These are phyloP conservation scores for Venustampulla echinocandica DNA, from an alignment of 495 filamentous ascomycete species.

Conservation along the genomic window DNA sequence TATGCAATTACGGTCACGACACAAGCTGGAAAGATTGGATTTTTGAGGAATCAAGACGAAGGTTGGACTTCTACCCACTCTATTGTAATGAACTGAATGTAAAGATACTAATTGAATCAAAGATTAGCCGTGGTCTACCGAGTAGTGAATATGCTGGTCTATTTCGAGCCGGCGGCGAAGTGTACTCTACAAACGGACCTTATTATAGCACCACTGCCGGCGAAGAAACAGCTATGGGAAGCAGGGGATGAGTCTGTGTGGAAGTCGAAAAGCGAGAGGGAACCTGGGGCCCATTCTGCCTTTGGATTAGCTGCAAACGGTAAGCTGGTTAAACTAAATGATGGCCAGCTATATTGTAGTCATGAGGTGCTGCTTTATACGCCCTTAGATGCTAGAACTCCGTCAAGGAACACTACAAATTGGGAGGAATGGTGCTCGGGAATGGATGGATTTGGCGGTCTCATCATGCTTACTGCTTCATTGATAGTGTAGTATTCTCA, in stretches of 20 bases:
- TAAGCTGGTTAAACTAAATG: slow-evolving; percentile 27
- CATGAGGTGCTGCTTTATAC: slow-evolving; percentile 18
- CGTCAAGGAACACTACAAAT: slow-evolving; percentile 12
- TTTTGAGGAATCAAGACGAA: slow-evolving; percentile 34
- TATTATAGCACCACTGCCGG: slow-evolving; percentile 36
- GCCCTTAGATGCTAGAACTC: slow-evolving; percentile 10
- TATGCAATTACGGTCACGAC: slow-evolving; percentile 15
- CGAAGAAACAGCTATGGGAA: slow-evolving; percentile 41
- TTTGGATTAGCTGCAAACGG: slow-evolving; percentile 33
- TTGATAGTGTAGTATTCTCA: slow-evolving; percentile 20
- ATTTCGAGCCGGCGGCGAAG: slow-evolving; percentile 35
- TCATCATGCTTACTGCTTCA: slow-evolving; percentile 38
- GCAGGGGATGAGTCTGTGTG: slow-evolving; percentile 30
- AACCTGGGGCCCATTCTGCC: slow-evolving; percentile 16
- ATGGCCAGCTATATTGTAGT: slow-evolving; percentile 16
- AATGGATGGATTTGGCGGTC: slow-evolving; percentile 34
- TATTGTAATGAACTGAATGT: neutral
- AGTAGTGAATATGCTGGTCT: slow-evolving; percentile 36
- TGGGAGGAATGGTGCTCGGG: slow-evolving; percentile 40
- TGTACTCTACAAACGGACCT: slow-evolving; percentile 32
- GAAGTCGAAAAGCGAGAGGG: slow-evolving; percentile 26
- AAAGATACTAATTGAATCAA: slow-evolving; percentile 18
- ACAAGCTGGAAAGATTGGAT: slow-evolving; percentile 37
- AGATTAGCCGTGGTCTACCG: slow-evolving; percentile 34
- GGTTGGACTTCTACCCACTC: slow-evolving; percentile 19